phyloP scores from a whole-genome alignment of 805 yeast species.

The Wickerhamomyces rabaulensis region DNA sequence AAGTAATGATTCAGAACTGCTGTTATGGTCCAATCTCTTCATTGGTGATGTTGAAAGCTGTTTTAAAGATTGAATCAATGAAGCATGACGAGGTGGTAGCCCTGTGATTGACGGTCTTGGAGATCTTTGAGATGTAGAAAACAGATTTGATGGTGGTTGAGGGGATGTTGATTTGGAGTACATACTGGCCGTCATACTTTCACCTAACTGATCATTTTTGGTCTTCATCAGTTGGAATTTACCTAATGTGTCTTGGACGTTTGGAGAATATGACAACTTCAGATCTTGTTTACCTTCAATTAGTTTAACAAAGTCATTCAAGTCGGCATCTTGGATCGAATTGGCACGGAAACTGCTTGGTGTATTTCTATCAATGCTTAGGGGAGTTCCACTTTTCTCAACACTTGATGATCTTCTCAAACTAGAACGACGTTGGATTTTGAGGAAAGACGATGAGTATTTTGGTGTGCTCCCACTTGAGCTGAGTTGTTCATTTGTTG shows the following conservation, averaged over 20 bases:
- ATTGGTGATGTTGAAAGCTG: constrained; percentile 29
- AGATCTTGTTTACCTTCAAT: constrained; percentile 61
- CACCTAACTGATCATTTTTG: constrained; percentile 51
- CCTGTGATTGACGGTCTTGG: constrained; percentile 1
- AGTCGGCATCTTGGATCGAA: constrained; percentile 35
- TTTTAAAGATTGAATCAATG: constrained; percentile 6
- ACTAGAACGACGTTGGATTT: constrained; percentile 50
- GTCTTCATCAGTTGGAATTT: constrained; percentile 47
- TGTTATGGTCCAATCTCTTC: constrained; percentile 22
- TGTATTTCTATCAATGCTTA: constrained; percentile 26
- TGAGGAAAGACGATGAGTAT: constrained; percentile 70
- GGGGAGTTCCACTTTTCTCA: constrained; percentile 21
- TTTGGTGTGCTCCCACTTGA: constrained; percentile 47
- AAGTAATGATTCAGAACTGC: constrained; percentile 19
- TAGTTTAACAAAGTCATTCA: constrained; percentile 66
- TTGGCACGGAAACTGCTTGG: constrained; percentile 17
- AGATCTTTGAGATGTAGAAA: constrained; percentile 4
- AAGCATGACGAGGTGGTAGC: constrained; percentile 2
- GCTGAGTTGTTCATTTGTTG: constrained; percentile 23
- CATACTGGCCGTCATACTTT: constrained; percentile 48
- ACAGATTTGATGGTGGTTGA: constrained; percentile 9
- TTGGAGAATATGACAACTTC: constrained; percentile 26
- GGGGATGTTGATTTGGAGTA: constrained; percentile 22
- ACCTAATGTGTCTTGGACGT: constrained; percentile 41
- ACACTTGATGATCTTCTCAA: constrained; percentile 29